Conservation (phyloP, 2,329 filamentous ascomycete genomes). For the Diplocarpon rosae region DNA sequence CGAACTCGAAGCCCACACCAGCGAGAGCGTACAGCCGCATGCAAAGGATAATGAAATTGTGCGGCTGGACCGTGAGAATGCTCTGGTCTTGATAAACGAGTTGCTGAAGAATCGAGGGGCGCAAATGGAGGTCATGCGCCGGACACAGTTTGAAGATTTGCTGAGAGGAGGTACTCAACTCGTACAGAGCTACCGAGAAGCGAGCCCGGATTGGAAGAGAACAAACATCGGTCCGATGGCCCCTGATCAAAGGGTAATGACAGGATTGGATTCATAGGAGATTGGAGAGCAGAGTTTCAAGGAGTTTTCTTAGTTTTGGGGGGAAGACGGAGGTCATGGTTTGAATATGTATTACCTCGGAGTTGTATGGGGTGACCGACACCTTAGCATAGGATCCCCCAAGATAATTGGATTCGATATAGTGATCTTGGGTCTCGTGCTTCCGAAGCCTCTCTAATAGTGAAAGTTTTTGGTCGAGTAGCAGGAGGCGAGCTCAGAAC, state of each 20-base stretch:
- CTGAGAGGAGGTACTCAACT: slow-evolving; percentile 37
- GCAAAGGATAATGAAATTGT: slow-evolving; percentile 32
- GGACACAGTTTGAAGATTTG: slow-evolving; percentile 36
- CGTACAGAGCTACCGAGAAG: slow-evolving; percentile 19
- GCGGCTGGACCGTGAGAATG: slow-evolving; percentile 49
- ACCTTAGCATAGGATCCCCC: too few species aligned
- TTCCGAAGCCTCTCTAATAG: too few species aligned
- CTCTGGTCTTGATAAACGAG: slow-evolving; percentile 45
- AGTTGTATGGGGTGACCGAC: too few species aligned
- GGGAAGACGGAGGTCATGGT: not conserved
- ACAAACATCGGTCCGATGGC: slow-evolving; percentile 3
- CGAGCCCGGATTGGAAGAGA: slow-evolving; percentile 1
- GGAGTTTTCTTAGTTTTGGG: slow-evolving; percentile 5
- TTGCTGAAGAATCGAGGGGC: slow-evolving; percentile 36
- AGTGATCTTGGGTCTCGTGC: too few species aligned
- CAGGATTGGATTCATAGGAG: slow-evolving; percentile 11
- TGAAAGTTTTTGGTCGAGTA: too few species aligned
- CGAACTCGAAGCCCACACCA: slow-evolving; percentile 6
- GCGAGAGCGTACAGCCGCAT: slow-evolving; percentile 15
- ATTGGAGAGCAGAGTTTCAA: slow-evolving; percentile 8
- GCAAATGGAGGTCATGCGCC: slow-evolving; percentile 31
- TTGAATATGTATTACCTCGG: not conserved
- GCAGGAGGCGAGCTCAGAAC: too few species aligned
- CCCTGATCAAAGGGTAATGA: slow-evolving; percentile 1
- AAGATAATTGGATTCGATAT: too few species aligned